A percentile compares a stretch with the other conserved stretches of the same genome.
phyloP scores from a whole-genome alignment of 352 stramenopile genomes.

The Bremia lactucae region DNA sequence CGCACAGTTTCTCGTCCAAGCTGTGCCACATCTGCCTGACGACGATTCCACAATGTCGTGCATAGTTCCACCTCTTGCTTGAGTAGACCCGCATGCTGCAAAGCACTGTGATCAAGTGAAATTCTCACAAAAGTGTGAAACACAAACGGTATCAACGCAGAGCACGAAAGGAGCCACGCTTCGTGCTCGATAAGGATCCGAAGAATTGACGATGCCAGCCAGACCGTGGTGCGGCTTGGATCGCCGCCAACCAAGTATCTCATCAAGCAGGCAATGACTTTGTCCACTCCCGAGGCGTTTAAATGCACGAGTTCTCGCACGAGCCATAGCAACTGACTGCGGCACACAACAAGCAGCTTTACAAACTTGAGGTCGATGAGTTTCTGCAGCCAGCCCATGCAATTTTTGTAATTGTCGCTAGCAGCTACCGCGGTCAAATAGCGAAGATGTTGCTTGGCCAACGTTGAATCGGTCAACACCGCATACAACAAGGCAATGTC shows the following conservation, averaged over 20 bases:
- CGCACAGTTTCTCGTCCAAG: conserved; percentile 71
- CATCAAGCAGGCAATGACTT: conserved; percentile 66
- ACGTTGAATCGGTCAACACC: conserved; percentile 52
- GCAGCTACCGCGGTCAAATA: conserved; percentile 51
- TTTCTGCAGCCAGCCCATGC: conserved; percentile 66
- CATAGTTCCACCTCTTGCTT: conserved; percentile 78
- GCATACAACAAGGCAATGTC: conserved; percentile 74
- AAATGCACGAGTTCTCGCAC: conserved; percentile 70
- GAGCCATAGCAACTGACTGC: conserved; percentile 72
- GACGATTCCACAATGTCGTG: conserved; percentile 57
- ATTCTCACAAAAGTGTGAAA: conserved; percentile 74
- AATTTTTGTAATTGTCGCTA: conserved; percentile 64
- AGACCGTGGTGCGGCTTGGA: conserved; percentile 58
- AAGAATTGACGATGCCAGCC: conserved; percentile 69
- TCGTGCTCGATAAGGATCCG: conserved; percentile 73
- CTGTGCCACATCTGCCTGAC: conserved; percentile 51
- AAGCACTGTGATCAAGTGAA: conserved; percentile 47
- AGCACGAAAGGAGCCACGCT: conserved; percentile 56
- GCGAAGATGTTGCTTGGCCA: conserved; percentile 69
- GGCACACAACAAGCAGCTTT: conserved; percentile 62
- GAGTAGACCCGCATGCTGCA: conserved; percentile 42
- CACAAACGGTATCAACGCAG: conserved; percentile 67
- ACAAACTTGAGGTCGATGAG: conserved; percentile 76
- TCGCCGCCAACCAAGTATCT: conserved; percentile 58
- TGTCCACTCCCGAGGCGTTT: conserved; percentile 58